Base-by-base conservation (phyloP, 2,329 filamentous ascomycete species). In the Talaromyces islandicus region DNA sequence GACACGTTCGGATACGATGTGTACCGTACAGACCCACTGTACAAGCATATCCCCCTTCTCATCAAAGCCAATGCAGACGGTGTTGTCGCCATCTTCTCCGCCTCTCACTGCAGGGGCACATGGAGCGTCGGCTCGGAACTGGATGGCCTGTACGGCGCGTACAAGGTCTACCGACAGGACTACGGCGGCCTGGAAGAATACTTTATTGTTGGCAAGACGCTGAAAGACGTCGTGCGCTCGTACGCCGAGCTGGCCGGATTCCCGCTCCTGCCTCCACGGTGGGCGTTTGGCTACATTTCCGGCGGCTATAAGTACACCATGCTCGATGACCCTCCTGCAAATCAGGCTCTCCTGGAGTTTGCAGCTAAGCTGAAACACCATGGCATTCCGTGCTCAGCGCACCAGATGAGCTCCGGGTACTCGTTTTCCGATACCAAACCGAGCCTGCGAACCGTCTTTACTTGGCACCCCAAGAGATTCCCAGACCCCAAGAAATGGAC, bases 1-100 rank as follows among this genome's bases (percentile, higher is more conserved):
- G 88, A 91, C 70, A 87, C 83, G 41, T 91, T 91, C 65, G 87
- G 88, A 2, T 90, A 91, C 67, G 87, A 91, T 65, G 83, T 85
- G 4, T 85, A 89, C 68, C 81, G 82, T 10, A 88, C 87, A 2
- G 88, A 91, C 69, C 88, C 88, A 0, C 77, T 90, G 58, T 91
- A 91, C 76, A 91, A 91, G 73, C 86, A 90, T 66, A 88, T 90
- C 43, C 88, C 88, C 0, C 79, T 91, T 0, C 77, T 91, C 29
- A 87, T 91, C 72, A 88, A 89, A 59, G 85, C 83, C 0, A 87
- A 84, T 0, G 82, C 85, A 0, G 68, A 81, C 2, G 88, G 87
- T 0, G 88, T 84, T 56, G 81, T 90, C 0, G 88, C 81, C 0
- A 81, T 87, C 19, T 89, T 91, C 70, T 90, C 88, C 0, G 87